Conservation (phyloP, 805 yeast species). For the Myxozyma neotropica region DNA sequence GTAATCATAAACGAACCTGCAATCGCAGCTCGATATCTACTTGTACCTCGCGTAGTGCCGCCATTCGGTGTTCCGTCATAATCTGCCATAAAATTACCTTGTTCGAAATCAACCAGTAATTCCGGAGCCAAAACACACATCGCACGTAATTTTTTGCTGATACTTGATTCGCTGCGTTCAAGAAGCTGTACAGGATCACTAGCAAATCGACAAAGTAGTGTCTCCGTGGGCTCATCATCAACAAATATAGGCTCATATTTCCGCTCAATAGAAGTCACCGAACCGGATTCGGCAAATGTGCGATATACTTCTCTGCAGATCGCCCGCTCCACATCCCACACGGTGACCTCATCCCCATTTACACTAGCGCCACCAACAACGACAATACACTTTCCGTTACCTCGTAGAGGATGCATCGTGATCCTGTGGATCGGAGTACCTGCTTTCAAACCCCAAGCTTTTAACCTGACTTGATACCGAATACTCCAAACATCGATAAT, state of each 20-base stretch:
- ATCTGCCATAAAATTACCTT: constrained; percentile 14
- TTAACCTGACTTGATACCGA: constrained; percentile 62
- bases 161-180: constrained; percentile 24
- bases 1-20: constrained; percentile 37
- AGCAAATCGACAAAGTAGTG: constrained; percentile 35
- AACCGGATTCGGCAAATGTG: constrained; percentile 4
- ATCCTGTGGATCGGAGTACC: constrained; percentile 56
- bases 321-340: constrained; percentile 74
- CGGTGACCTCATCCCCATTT: constrained; percentile 58
- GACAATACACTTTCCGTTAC: constrained; percentile 52
- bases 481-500: constrained; percentile 79
- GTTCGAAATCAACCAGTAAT: constrained; percentile 13
- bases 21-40: constrained; percentile 5
- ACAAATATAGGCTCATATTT: constrained; percentile 35
- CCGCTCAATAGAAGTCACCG: constrained; percentile 14
- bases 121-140: constrained; percentile 31
- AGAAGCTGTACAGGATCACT: constrained; percentile 27
- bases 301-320: constrained; percentile 55
- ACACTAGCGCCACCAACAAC: constrained; percentile 64
- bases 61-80: background rate
- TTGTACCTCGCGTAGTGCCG: background rate
- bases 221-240: constrained; percentile 32
- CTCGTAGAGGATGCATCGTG: constrained; percentile 48
- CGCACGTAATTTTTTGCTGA: constrained; percentile 29
- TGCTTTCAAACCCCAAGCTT: constrained; percentile 61